These are phyloP conservation scores for Clonostachys byssicola DNA, from an alignment of 2,329 filamentous ascomycete genomes.

Conservation along the genomic window DNA sequence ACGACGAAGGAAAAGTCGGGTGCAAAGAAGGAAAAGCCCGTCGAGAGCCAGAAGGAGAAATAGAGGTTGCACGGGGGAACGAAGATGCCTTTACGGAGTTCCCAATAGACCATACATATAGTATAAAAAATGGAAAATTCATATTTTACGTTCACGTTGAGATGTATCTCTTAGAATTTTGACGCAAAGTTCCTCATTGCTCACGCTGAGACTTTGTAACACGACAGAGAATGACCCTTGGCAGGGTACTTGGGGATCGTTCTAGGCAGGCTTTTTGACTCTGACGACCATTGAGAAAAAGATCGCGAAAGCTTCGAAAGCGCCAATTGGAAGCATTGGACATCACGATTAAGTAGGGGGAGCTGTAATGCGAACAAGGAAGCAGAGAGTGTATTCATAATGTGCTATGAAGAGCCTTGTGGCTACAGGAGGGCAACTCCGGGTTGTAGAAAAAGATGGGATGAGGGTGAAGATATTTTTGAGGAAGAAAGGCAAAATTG, in stretches of 20 bases:
- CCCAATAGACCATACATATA: not conserved
- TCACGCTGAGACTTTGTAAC: conserved; percentile 78
- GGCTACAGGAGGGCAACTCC: too few species aligned
- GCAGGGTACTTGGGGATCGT: conserved; percentile 71
- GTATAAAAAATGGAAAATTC: conserved; percentile 8
- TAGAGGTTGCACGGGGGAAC: conserved; percentile 26
- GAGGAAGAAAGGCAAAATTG: too few species aligned
- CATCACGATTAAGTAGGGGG: conserved; percentile 6
- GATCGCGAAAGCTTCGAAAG: conserved; percentile 89
- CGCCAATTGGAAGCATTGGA: conserved; percentile 43
- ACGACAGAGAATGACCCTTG: conserved; percentile 89
- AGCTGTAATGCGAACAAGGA: too few species aligned
- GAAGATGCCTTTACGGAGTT: not conserved
- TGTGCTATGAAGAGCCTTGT: too few species aligned
- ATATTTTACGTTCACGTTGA: not conserved
- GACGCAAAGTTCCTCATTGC: conserved; percentile 84
- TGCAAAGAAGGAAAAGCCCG: conserved; percentile 21
- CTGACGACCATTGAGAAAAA: conserved; percentile 64
- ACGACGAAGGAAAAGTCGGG: not conserved
- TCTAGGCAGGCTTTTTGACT: conserved; percentile 89
- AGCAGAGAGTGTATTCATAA: too few species aligned
- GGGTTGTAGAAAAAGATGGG: too few species aligned
- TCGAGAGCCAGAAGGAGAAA: conserved; percentile 12
- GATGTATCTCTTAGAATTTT: conserved; percentile 76
- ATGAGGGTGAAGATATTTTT: too few species aligned